A percentile compares a stretch with the other conserved stretches of the same genome.
Conservation (phyloP, 2,329 filamentous ascomycete genomes). For the Exophiala sp. region DNA sequence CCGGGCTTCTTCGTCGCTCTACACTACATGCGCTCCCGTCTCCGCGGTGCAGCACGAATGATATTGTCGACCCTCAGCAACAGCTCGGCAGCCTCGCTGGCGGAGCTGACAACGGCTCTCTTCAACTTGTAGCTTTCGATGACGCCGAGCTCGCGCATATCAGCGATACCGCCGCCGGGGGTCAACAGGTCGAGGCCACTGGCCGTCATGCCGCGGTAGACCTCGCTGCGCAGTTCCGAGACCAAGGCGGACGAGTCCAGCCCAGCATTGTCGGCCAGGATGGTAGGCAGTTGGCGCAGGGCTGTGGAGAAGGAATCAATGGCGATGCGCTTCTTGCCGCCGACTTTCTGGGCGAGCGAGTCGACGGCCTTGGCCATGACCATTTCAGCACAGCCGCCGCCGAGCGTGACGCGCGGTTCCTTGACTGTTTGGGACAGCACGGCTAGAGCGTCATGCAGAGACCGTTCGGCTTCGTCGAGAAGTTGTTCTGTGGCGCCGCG, state of each 20-base stretch:
- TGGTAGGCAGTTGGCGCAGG: constrained; percentile 87
- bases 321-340: constrained; percentile 93
- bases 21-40: constrained; percentile 66
- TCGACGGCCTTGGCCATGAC: constrained; percentile 98
- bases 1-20: not conserved
- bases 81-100: constrained; percentile 92
- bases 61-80: constrained; percentile 95
- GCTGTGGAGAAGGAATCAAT: constrained; percentile 85
- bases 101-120: constrained; percentile 92
- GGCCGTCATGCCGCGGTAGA: constrained; percentile 89
- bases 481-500: constrained; percentile 95
- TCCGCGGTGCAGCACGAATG: constrained; percentile 84
- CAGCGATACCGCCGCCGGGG: constrained; percentile 83
- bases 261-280: constrained; percentile 94
- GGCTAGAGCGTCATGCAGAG: constrained; percentile 89
- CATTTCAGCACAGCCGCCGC: constrained; percentile 97
- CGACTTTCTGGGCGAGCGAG: constrained; percentile 83
- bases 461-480: constrained; percentile 92
- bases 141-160: constrained; percentile 93
- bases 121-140: constrained; percentile 99
- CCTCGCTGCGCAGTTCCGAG: constrained; percentile 80
- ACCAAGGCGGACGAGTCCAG: constrained; percentile 93
- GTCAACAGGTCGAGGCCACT: constrained; percentile 85
- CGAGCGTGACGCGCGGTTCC: constrained; percentile 88
- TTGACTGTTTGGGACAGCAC: constrained; percentile 95